Percentiles rank a stretch among this genome's conserved stretches.
These are phyloP conservation scores for Geranium brycei DNA, from an alignment of 345 rosid genomes.

Conservation along the genomic window DNA sequence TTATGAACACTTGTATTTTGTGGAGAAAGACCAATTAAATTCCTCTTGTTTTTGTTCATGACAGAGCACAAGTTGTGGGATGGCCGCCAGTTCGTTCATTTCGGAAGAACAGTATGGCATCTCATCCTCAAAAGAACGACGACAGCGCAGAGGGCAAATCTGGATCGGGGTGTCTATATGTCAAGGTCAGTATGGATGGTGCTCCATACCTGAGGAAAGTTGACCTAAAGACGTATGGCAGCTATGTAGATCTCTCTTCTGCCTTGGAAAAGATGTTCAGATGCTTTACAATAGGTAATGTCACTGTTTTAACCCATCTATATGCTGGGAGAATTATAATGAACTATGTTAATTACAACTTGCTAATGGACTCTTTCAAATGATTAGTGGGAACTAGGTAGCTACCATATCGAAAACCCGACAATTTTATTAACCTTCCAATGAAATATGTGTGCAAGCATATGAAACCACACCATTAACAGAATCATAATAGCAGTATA, in stretches of 20 bases:
- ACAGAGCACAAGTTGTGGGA: slow-evolving; percentile 56
- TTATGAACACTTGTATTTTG: neutral
- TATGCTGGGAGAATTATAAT: no score
- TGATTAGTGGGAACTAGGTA: no score
- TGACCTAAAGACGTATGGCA: slow-evolving; percentile 28
- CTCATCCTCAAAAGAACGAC: slow-evolving; percentile 24
- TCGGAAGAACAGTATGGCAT: slow-evolving; percentile 44
- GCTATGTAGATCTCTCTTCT: slow-evolving; percentile 28
- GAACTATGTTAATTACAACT: no score
- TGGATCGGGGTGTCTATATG: slow-evolving; percentile 31
- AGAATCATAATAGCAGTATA: no score
- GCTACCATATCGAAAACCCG: no score
- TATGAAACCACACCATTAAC: no score
- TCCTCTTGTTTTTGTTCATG: slow-evolving; percentile 4
- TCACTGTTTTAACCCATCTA: neutral
- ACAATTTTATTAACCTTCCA: no score
- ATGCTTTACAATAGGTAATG: slow-evolving; percentile 43
- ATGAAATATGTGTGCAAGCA: no score
- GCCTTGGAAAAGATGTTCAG: slow-evolving; percentile 52
- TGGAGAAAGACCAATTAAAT: neutral
- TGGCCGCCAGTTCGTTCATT: slow-evolving; percentile 57
- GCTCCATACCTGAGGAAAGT: slow-evolving; percentile 51
- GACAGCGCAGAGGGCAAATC: slow-evolving; percentile 32
- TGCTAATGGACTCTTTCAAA: no score
- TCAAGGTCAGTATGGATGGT: slow-evolving; percentile 61